Evolutionary conservation across 148 eudicot genomes (phyloP), one percentile per base, ranked within the genome.

Genomic region (Rheum nobile): DNA sequence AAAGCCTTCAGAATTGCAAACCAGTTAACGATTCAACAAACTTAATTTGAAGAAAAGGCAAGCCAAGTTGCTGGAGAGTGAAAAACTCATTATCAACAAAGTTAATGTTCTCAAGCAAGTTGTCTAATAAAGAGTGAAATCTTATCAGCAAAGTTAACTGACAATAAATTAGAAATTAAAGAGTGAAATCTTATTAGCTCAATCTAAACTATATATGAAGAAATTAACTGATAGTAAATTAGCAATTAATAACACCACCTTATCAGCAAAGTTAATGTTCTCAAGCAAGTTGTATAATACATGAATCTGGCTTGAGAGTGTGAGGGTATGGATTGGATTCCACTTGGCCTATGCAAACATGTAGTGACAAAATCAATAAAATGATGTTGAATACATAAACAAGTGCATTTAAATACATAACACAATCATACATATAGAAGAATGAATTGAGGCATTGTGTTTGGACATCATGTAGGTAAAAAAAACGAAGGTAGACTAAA

Each of bases 31-130:
- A 34, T 8, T 9, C 7, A 47, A 73, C 65, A 72, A 77, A 67
- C 44, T 67, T 34, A 29, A 50, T n/a, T 32, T 39, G 59, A 38
- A 57, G 21, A 59, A 67, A 37, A n/a, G 73, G 84, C 97, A 81
- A 74, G 91, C 99, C 96, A 72, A 95, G 96, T 79, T 90, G 84
- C 74, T 90, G 86, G 8, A 92, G 85, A 79, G 91, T 85, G 79
- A 81, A 95, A 84, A 88, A 95, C 74, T 95, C 99, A 81, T 92
- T 85, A 43, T 95, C 96, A 70, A n/a, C 77, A 17, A 67, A 71
- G 74, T 92, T 88, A 76, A 92, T 84, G 37, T 83, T 81, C 70
- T 75, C 89, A 77, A 92, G 89, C 69, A 96, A 82, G 57, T 74
- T 82, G 85, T 96, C 99, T 83, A 96, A 82, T 70, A 76, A n/a